phyloP scores from a whole-genome alignment of 306 rosid species.

The Cicer arietinum region DNA sequence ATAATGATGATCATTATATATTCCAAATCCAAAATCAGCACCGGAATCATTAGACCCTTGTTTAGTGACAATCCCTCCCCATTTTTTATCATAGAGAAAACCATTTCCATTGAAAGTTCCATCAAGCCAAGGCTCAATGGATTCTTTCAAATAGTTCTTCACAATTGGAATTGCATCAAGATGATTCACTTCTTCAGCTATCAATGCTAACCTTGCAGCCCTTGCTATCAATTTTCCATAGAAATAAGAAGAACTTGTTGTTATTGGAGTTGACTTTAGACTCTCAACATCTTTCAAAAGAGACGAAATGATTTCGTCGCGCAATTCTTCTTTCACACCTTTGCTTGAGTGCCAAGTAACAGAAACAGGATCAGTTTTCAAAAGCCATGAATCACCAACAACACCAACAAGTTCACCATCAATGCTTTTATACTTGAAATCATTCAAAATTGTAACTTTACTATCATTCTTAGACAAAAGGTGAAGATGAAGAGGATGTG shows the following conservation, averaged over 20 bases:
- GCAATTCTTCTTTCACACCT: constrained; percentile 59
- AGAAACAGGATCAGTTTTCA: constrained; percentile 64
- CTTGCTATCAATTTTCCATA: constrained; percentile 82
- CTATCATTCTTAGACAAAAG: constrained; percentile 50
- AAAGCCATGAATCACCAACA: constrained; percentile 76
- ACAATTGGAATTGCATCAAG: constrained; percentile 65
- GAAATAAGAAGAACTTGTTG: constrained; percentile 57
- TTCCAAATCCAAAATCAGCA: constrained; percentile 83
- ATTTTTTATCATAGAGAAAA: constrained; percentile 69
- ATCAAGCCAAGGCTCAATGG: constrained; percentile 84
- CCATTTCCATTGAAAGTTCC: constrained; percentile 82
- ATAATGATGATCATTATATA: constrained; percentile 84
- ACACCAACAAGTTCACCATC: constrained; percentile 93
- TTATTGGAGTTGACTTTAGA: constrained; percentile 49
- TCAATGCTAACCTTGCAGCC: constrained; percentile 84
- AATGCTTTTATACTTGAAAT: constrained; percentile 72
- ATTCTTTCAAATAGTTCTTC: constrained; percentile 60
- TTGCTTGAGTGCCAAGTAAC: constrained; percentile 78
- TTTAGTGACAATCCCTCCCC: constrained; percentile 83
- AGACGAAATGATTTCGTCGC: constrained; percentile 59
- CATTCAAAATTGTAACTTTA: constrained; percentile 53
- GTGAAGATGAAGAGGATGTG: constrained; percentile 84
- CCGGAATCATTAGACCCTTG: constrained; percentile 65
- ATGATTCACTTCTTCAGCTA: constrained; percentile 75
- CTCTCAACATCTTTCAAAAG: constrained; percentile 66